Conservation (phyloP, 352 stramenopile species). For the Phytopythium mirpurense region DNA sequence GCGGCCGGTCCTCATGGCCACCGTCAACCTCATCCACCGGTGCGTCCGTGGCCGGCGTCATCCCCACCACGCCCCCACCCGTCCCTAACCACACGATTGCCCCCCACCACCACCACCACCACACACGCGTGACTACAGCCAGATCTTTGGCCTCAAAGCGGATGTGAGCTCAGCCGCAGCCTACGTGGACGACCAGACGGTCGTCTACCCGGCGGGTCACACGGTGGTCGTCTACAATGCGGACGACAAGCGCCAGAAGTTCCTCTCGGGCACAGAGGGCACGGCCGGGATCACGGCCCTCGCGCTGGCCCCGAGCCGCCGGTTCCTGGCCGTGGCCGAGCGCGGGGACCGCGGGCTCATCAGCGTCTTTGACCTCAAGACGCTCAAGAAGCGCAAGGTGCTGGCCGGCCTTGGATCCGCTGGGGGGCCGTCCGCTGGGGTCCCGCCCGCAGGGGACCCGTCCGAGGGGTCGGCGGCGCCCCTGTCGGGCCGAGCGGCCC, state of each 20-base stretch:
- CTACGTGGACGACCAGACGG: conserved; percentile 81
- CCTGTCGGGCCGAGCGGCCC: conserved; percentile 50
- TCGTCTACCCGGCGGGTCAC: conserved; percentile 86
- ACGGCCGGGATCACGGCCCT: conserved; percentile 66
- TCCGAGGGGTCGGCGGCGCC: background rate
- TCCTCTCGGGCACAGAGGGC: conserved; percentile 75
- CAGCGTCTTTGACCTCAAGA: conserved; percentile 87
- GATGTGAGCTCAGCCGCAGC: conserved; percentile 78
- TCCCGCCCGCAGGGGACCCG: background rate
- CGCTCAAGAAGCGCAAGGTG: conserved; percentile 89
- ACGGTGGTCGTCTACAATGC: conserved; percentile 84
- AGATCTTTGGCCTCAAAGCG: conserved; percentile 90
- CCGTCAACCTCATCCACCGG: conserved; percentile 36
- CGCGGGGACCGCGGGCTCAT: conserved; percentile 65
- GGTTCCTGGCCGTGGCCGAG: conserved; percentile 77
- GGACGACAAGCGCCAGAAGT: conserved; percentile 90
- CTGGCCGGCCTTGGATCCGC: conserved; percentile 31
- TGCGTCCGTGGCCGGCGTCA: no score
- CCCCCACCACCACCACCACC: no score
- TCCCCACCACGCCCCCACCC: background rate
- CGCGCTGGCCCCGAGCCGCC: conserved; percentile 59
- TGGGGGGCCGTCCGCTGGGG: no score
- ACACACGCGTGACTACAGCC: no score
- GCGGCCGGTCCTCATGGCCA: conserved; percentile 24
- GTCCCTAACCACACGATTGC: no score